Conservation (phyloP, 441 rosid genomes). For the Kokia cookei region DNA sequence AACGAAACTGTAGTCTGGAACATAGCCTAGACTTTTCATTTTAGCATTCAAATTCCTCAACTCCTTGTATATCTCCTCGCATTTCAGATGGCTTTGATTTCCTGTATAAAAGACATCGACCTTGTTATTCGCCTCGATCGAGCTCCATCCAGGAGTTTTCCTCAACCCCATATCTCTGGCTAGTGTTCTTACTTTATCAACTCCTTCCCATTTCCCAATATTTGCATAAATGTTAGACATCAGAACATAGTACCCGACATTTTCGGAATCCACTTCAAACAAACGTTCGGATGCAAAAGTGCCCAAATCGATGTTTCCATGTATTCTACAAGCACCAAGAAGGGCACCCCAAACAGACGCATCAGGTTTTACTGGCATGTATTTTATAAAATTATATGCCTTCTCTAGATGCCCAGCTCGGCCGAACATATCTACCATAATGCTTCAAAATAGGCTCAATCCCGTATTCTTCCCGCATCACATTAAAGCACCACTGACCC, state of each 20-base stretch:
- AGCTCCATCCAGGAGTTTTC: conserved; percentile 87
- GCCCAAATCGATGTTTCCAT: conserved; percentile 56
- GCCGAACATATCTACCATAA: conserved; percentile 72
- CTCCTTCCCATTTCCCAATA: conserved; percentile 65
- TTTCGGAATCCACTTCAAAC: conserved; percentile 56
- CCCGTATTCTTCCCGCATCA: conserved; percentile 49
- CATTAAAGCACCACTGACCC: conserved; percentile 52
- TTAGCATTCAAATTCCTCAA: conserved; percentile 39
- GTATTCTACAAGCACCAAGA: conserved; percentile 60
- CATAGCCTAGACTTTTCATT: conserved; percentile 55
- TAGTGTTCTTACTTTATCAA: conserved; percentile 43
- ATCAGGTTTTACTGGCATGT: conserved; percentile 68
- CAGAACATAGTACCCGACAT: conserved; percentile 65
- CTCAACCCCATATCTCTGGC: conserved; percentile 55
- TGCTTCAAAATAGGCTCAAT: conserved; percentile 60
- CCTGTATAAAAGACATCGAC: conserved; percentile 66
- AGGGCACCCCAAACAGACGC: conserved; percentile 80
- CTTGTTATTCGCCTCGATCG: conserved; percentile 47
- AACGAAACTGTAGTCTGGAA: conserved; percentile 61
- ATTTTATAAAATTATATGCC: conserved; percentile 45
- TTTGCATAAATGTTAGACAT: conserved; percentile 64
- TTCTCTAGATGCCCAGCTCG: conserved; percentile 61
- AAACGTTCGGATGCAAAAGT: conserved; percentile 48
- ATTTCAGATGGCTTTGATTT: conserved; percentile 50
- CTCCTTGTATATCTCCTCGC: conserved; percentile 38